Evolutionary conservation across 2,329 filamentous ascomycete species (phyloP), one percentile per base, ranked within the genome.

Genomic region (Cordyceps tenuipes): DNA sequence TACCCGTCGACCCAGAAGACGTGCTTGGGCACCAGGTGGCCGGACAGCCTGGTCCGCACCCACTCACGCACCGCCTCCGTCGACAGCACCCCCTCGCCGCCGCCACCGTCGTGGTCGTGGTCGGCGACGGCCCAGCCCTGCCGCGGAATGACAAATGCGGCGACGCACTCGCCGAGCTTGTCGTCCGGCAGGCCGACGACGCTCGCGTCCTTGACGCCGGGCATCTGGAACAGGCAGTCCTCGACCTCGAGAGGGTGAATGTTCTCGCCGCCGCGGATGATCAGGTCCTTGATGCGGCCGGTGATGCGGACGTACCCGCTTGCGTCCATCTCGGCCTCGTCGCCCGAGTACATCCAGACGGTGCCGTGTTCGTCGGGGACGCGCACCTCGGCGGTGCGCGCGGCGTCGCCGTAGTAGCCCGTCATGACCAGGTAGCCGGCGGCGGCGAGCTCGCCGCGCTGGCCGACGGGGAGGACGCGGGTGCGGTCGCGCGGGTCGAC

Each of bases 161-260:
- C 90, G 0, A 97, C 92, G 1, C 84, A 84, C 76, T 99, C 94
- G 2, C 94, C 94, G 67, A 95, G 90, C 66, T 82, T 82, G 65
- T 88, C 83, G 71, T 97, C 91, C 0, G 89, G 87, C 0, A 97
- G 76, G 0, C 92, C 94, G 0, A 95, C 89, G 1, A 96, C 90
- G 64, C 87, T 90, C 3, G 85, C 90, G 64, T 97, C 91, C 15
- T 80, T 78, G 0, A 97, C 79, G 3, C 79, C 78, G 2, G 83
- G 79, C 69, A 93, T 86, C 46, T 83, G 82, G 63, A 96, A 85
- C 6, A 97, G 79, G 65, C 86, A 93, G 69, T 95, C 92, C 72
- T 99, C 94, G 3, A 97, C 81, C 72, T 97, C 94, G 6, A 96
- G 79, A 0, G 94, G 94, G 71, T 96, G 90, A 60, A 97, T 96